Percentiles rank a stretch among this genome's conserved stretches.
phyloP scores from a whole-genome alignment of 148 eudicot species.

The Camellia sinensis region DNA sequence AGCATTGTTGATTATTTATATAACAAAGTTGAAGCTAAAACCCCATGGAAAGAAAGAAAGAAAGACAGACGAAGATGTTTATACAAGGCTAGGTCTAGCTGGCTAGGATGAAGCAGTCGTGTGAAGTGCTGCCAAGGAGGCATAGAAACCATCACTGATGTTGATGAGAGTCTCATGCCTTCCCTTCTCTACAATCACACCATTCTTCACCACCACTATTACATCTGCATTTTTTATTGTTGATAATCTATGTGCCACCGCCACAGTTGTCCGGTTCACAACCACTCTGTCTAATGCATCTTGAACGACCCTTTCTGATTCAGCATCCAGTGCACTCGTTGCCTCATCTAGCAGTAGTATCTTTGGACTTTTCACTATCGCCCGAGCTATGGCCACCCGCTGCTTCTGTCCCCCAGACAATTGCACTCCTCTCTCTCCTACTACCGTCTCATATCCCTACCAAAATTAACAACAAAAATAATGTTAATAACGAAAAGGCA shows the following conservation, averaged over 20 bases:
- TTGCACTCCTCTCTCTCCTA: conserved; percentile 74
- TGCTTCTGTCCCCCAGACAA: conserved; percentile 81
- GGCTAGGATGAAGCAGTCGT: conserved; percentile 30
- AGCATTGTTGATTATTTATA: no score
- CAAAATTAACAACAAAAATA: neutral
- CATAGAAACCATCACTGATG: conserved; percentile 52
- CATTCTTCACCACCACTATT: conserved; percentile 63
- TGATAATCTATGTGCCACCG: conserved; percentile 68
- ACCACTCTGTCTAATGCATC: conserved; percentile 62
- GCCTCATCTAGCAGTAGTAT: conserved; percentile 74
- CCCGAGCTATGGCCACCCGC: conserved; percentile 77
- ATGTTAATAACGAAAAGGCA: neutral
- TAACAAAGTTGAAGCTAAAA: no score
- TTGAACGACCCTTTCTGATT: conserved; percentile 70
- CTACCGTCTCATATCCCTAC: conserved; percentile 72
- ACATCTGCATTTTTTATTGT: conserved; percentile 61
- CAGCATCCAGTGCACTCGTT: conserved; percentile 75
- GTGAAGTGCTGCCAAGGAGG: conserved; percentile 62
- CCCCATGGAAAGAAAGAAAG: no score
- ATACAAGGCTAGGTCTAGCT: neutral
- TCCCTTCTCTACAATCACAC: conserved; percentile 69
- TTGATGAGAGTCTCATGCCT: conserved; percentile 53
- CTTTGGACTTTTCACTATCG: conserved; percentile 59
- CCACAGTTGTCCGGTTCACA: conserved; percentile 65
- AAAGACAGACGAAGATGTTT: no score